These are phyloP conservation scores for Lippia alba DNA, from an alignment of 305 asterid genomes.

Conservation along the genomic window DNA sequence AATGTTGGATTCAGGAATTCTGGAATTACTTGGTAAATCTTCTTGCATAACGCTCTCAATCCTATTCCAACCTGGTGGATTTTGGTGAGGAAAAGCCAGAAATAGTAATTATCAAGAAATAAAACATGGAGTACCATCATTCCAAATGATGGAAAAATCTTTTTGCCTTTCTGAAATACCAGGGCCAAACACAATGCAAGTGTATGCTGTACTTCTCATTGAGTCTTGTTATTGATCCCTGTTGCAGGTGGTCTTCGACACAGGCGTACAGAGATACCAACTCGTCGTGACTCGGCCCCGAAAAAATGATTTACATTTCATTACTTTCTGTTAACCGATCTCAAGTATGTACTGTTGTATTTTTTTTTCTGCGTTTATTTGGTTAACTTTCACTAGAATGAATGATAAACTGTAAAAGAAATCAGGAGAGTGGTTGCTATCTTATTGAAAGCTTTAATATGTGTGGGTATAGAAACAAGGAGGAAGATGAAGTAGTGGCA, in stretches of 20 bases:
- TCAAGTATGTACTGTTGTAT: neutral
- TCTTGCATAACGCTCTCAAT: neutral
- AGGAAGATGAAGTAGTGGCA: too few relatives aligned
- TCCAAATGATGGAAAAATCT: neutral
- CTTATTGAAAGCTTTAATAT: neutral
- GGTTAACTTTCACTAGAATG: neutral
- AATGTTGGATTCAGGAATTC: neutral
- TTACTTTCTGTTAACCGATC: neutral
- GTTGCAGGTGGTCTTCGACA: slow-evolving; percentile 47
- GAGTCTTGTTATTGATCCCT: slow-evolving; percentile 6
- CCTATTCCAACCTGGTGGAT: neutral
- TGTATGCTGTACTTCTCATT: neutral
- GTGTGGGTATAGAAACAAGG: neutral
- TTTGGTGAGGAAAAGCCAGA: neutral
- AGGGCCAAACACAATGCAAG: neutral
- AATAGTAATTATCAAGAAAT: neutral
- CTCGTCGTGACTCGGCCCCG: slow-evolving; percentile 28
- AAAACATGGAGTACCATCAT: neutral
- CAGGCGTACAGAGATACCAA: slow-evolving; percentile 39
- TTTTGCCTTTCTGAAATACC: neutral
- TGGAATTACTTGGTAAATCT: neutral
- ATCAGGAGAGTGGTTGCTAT: neutral
- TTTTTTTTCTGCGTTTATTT: neutral
- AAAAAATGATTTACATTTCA: slow-evolving; percentile 29
- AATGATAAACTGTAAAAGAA: neutral